A percentile compares a stretch with the other conserved stretches of the same genome.
Conservation (phyloP, 23 red algal genomes). For the Gracilaria gracilis region DNA sequence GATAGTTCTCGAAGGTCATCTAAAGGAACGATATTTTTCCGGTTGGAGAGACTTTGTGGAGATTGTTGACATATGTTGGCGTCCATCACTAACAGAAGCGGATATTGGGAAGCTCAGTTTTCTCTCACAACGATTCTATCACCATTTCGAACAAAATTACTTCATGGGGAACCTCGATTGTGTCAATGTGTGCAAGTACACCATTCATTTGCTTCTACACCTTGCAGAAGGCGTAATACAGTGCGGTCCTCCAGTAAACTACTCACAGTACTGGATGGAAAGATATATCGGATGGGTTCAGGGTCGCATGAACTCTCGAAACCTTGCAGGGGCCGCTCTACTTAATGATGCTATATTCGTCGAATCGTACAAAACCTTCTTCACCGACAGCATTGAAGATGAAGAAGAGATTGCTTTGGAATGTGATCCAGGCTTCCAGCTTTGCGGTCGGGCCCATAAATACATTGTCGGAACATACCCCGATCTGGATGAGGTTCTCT, state of each 20-base stretch:
- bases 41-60: slow-evolving; percentile 12
- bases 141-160: background rate
- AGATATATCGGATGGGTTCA: slow-evolving; percentile 20
- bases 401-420: background rate
- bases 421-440: background rate
- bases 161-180: background rate
- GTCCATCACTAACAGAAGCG: background rate
- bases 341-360: slow-evolving; percentile 4
- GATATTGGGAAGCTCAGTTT: slow-evolving; percentile 14
- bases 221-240: background rate
- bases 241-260: background rate
- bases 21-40: background rate
- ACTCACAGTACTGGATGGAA: slow-evolving; percentile 32
- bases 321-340: background rate
- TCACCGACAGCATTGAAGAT: background rate
- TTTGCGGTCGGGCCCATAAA: background rate
- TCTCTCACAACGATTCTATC: background rate
- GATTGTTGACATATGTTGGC: slow-evolving; percentile 23
- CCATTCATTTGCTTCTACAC: slow-evolving; percentile 21
- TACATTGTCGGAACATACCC: background rate
- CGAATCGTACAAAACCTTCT: slow-evolving; percentile 5
- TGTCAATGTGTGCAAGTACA: background rate
- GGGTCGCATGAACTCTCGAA: background rate
- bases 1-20: slow-evolving; percentile 11
- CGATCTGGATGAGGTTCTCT: background rate